Percentiles rank a stretch among this genome's conserved stretches.
Conservation (phyloP, 495 filamentous ascomycete genomes). For the Cudoniella acicularis region DNA sequence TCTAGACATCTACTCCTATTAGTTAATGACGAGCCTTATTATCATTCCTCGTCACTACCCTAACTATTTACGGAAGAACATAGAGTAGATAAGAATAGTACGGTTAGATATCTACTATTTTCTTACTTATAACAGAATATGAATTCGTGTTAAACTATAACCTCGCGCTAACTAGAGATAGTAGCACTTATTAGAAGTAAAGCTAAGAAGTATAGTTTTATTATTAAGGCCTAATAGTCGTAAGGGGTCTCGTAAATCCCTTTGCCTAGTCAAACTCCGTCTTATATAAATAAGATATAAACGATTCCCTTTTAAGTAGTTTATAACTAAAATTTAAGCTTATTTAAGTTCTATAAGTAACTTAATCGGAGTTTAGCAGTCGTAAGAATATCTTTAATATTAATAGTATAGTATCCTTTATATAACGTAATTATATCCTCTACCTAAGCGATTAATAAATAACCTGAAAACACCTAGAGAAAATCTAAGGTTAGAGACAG, state of each 20-base stretch:
- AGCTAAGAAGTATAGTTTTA: not conserved
- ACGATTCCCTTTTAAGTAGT: constrained; percentile 2
- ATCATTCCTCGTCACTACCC: no score
- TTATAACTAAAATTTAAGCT: constrained; percentile 14
- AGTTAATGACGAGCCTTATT: no score
- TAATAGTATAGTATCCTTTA: constrained; percentile 1
- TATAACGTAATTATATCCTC: not conserved
- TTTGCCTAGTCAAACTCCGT: not conserved
- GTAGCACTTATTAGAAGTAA: not conserved
- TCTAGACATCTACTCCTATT: no score
- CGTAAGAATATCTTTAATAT: constrained; percentile 17
- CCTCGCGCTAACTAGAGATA: not conserved
- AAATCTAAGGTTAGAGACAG: constrained; percentile 19
- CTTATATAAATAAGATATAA: not conserved
- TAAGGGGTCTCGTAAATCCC: not conserved
- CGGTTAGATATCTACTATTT: no score
- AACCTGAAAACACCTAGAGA: constrained; percentile 10
- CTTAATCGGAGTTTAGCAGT: constrained; percentile 10
- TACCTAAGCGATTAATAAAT: constrained; percentile 10
- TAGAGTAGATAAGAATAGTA: no score
- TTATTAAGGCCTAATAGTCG: not conserved
- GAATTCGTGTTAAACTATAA: no score
- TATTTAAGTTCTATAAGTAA: constrained; percentile 13
- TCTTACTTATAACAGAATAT: no score
- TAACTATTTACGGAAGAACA: no score